phyloP scores from a whole-genome alignment of 495 filamentous ascomycete species.

The Lentithecium fluviatile region DNA sequence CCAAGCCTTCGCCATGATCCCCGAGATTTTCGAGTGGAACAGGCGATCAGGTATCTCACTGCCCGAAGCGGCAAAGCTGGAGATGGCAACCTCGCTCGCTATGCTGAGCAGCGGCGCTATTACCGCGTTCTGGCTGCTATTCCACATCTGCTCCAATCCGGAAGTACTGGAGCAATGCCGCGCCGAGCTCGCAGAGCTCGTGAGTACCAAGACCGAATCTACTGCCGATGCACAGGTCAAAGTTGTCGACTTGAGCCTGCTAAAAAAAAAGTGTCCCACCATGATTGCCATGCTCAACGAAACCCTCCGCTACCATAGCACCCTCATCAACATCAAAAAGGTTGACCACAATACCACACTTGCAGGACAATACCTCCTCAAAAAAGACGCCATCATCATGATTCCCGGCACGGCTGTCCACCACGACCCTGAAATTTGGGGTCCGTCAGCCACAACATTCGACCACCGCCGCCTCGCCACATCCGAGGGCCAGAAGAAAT shows the following conservation, averaged over 20 bases:
- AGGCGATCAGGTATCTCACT: background rate
- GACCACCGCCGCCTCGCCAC: slow-evolving; percentile 10
- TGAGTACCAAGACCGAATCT: background rate
- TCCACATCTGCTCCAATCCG: slow-evolving; percentile 8
- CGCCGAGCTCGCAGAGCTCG: background rate
- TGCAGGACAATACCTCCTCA: slow-evolving; percentile 8
- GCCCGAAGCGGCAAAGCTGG: slow-evolving; percentile 11
- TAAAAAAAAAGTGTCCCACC: slow-evolving; percentile 5
- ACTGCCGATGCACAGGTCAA: background rate
- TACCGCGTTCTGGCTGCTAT: slow-evolving; percentile 10
- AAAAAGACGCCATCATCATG: slow-evolving; percentile 12
- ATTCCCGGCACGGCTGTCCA: slow-evolving; percentile 15
- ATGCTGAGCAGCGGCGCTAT: slow-evolving; percentile 3
- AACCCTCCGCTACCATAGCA: slow-evolving; percentile 7
- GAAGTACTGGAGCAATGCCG: background rate
- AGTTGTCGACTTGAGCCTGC: background rate
- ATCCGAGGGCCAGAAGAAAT: background rate
- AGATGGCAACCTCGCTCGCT: slow-evolving; percentile 14
- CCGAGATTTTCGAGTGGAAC: background rate
- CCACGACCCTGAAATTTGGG: slow-evolving; percentile 6
- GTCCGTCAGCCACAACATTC: background rate
- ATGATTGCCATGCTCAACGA: slow-evolving; percentile 1
- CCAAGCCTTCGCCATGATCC: slow-evolving; percentile 6
- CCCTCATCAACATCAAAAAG: slow-evolving; percentile 2
- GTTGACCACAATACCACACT: slow-evolving; percentile 4